A percentile compares a stretch with the other conserved stretches of the same genome.
Conservation (phyloP, 495 filamentous ascomycete genomes). For the Corynascus novoguineensis region DNA sequence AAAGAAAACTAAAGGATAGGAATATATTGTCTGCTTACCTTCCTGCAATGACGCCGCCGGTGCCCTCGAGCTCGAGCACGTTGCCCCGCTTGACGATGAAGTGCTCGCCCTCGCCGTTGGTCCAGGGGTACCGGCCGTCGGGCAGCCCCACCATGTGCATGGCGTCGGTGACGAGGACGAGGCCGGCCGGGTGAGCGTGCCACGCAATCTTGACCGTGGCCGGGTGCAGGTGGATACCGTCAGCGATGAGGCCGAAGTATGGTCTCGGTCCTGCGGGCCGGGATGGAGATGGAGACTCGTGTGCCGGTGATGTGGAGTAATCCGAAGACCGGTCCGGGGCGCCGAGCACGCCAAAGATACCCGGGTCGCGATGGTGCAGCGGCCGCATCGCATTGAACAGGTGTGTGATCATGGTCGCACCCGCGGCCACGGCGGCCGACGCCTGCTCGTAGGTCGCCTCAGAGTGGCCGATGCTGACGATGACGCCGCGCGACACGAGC, state of each 20-base stretch:
- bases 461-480: conserved; percentile 74
- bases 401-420: conserved; percentile 81
- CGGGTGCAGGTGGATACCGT: conserved; percentile 63
- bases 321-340: conserved; percentile 30
- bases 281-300: background rate
- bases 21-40: conserved; percentile 34
- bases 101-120: conserved; percentile 62
- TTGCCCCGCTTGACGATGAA: conserved; percentile 58
- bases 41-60: conserved; percentile 68
- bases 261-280: conserved; percentile 31
- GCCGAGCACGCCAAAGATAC: conserved; percentile 71
- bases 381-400: conserved; percentile 88
- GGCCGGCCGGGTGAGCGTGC: conserved; percentile 55
- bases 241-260: conserved; percentile 61
- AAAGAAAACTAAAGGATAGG: background rate
- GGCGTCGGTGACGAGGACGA: conserved; percentile 64
- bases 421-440: conserved; percentile 55
- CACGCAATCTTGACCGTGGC: conserved; percentile 58
- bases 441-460: conserved; percentile 75
- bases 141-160: conserved; percentile 63
- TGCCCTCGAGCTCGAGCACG: conserved; percentile 61
- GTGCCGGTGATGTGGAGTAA: conserved; percentile 22
- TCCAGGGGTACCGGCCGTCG: conserved; percentile 75
- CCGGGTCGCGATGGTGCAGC: conserved; percentile 78
- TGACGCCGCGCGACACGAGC: conserved; percentile 55